Conservation (phyloP, 2,329 filamentous ascomycete species). For the Emergomyces africanus region DNA sequence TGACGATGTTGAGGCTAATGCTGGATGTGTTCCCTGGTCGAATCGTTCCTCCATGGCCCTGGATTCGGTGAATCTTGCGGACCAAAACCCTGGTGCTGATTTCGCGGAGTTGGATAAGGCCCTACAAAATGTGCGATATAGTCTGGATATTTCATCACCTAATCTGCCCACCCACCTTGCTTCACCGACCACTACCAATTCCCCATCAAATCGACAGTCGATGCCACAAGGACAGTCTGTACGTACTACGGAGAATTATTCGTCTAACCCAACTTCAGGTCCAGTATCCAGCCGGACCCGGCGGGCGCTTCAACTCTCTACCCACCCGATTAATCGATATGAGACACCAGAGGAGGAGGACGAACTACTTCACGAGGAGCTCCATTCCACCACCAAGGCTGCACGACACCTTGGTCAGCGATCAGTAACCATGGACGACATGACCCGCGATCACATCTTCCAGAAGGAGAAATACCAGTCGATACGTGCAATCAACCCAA, state of each 20-base stretch:
- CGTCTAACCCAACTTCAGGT: slow-evolving; percentile 5
- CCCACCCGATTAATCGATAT: slow-evolving; percentile 68
- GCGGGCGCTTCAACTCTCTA: slow-evolving; percentile 56
- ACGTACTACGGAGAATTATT: slow-evolving; percentile 12
- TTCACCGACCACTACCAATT: slow-evolving; percentile 17
- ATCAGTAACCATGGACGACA: slow-evolving; percentile 14
- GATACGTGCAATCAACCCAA: slow-evolving; percentile 11
- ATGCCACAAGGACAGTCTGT: slow-evolving; percentile 20
- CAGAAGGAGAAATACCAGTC: slow-evolving; percentile 8
- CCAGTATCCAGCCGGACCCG: slow-evolving; percentile 71
- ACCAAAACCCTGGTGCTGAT: slow-evolving; percentile 35
- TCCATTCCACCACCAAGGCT: slow-evolving; percentile 63
- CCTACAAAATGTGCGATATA: slow-evolving; percentile 47
- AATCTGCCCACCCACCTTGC: slow-evolving; percentile 26
- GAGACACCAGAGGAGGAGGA: slow-evolving; percentile 96
- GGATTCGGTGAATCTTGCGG: slow-evolving; percentile 44
- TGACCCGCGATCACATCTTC: slow-evolving; percentile 3
- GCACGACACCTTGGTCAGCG: slow-evolving; percentile 54
- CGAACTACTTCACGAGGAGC: slow-evolving; percentile 80
- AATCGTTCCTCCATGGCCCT: slow-evolving; percentile 75
- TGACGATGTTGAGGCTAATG: slow-evolving; percentile 87
- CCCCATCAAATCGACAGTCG: slow-evolving; percentile 25
- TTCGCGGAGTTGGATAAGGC: slow-evolving; percentile 50
- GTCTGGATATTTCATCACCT: slow-evolving; percentile 36
- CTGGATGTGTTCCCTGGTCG: slow-evolving; percentile 79